Percentiles rank a stretch among this genome's conserved stretches.
phyloP scores from a whole-genome alignment of 2,329 filamentous ascomycete species.

The Exophiala viscosa region DNA sequence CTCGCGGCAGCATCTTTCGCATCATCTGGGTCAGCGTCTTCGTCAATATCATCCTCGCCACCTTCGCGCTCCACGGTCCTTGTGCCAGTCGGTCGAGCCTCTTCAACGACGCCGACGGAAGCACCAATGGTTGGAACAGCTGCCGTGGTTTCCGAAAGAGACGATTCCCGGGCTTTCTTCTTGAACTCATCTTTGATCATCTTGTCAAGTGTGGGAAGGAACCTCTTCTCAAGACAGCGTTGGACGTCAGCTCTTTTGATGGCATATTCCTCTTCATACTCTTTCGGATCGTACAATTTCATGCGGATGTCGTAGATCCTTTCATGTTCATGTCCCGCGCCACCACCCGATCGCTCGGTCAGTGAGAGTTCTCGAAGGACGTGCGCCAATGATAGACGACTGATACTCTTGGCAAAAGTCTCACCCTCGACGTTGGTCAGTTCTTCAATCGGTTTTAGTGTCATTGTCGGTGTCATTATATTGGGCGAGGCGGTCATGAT shows the following conservation, averaged over 20 bases:
- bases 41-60: conserved; percentile 60
- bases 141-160: conserved; percentile 54
- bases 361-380: conserved; percentile 78
- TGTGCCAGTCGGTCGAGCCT: conserved; percentile 43
- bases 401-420: conserved; percentile 87
- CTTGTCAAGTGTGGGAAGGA: conserved; percentile 68
- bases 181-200: conserved; percentile 72
- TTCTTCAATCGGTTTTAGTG: conserved; percentile 70
- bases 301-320: conserved; percentile 82
- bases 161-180: conserved; percentile 66
- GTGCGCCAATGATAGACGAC: conserved; percentile 75
- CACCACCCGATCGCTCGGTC: conserved; percentile 72
- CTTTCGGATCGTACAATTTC: conserved; percentile 75
- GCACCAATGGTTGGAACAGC: conserved; percentile 74
- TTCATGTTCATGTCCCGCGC: conserved; percentile 64
- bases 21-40: conserved; percentile 74
- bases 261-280: conserved; percentile 82
- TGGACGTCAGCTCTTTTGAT: conserved; percentile 76
- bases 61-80: conserved; percentile 46
- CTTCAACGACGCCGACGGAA: conserved; percentile 55
- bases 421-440: conserved; percentile 66
- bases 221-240: conserved; percentile 71
- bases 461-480: conserved; percentile 90
- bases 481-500: conserved; percentile 91
- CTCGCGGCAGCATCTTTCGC: conserved; percentile 54